Evolutionary conservation across 495 filamentous ascomycete genomes (phyloP).

Genomic region (Tuber umbilicatum): DNA sequence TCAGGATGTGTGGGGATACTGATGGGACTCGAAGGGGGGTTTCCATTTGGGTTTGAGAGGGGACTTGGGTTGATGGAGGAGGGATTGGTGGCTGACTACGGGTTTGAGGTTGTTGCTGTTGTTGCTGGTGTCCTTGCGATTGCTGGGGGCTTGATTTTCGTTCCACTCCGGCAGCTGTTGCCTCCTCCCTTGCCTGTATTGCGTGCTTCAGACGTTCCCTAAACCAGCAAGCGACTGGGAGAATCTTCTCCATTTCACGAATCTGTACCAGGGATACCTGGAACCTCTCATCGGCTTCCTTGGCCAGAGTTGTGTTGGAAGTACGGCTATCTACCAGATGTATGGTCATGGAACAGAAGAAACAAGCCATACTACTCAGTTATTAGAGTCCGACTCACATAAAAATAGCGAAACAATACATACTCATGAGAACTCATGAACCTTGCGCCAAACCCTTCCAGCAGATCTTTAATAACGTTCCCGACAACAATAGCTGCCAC

Average conservation of each 20-base stretch:
- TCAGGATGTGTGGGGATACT: not conserved
- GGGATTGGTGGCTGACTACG: not conserved
- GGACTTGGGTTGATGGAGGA: conserved; percentile 44
- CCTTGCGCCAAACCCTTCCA: conserved; percentile 15
- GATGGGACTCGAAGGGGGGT: not conserved
- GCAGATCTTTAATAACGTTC: conserved; percentile 9
- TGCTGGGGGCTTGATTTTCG: conserved; percentile 4
- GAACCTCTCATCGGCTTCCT: conserved; percentile 17
- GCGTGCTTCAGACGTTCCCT: conserved; percentile 46
- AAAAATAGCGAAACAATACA: not conserved
- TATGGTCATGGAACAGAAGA: conserved; percentile 23
- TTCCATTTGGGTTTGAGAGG: conserved; percentile 24
- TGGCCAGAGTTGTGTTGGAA: not conserved
- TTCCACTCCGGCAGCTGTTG: conserved; percentile 44
- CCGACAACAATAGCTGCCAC: conserved; percentile 12
- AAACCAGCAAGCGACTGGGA: conserved; percentile 20
- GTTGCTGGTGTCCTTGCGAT: conserved; percentile 3
- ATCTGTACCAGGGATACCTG: conserved; percentile 14
- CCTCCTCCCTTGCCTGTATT: conserved; percentile 40
- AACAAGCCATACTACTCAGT: conserved; percentile 11
- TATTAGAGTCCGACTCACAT: not conserved
- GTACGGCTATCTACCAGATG: conserved; percentile 15
- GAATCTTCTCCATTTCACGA: conserved; percentile 15
- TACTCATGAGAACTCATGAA: conserved; percentile 17
- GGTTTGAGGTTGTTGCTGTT: not conserved